phyloP scores from a whole-genome alignment of 805 yeast genomes.

The Ogataea chonburiensis region DNA sequence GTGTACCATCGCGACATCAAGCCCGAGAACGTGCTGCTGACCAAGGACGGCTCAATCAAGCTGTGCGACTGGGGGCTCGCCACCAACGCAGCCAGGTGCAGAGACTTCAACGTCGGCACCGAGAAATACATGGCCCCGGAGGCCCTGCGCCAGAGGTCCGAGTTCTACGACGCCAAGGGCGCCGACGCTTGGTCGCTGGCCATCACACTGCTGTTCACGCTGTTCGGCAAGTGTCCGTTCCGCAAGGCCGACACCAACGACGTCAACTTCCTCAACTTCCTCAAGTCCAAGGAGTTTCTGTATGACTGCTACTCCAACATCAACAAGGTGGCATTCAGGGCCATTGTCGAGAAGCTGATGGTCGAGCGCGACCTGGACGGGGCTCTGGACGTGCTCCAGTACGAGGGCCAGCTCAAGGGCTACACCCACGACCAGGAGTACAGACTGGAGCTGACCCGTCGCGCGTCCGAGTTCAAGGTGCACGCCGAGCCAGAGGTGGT shows the following conservation, averaged over 20 bases:
- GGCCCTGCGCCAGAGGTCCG: constrained; percentile 24
- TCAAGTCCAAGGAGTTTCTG: constrained; percentile 40
- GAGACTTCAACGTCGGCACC: constrained; percentile 49
- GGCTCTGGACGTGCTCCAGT: constrained; percentile 31
- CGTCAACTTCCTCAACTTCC: constrained; percentile 44
- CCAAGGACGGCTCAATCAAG: constrained; percentile 51
- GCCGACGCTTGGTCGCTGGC: constrained; percentile 60
- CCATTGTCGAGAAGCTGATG: constrained; percentile 42
- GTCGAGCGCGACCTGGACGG: constrained; percentile 39
- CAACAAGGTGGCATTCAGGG: constrained; percentile 41
- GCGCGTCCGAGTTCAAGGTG: constrained; percentile 7
- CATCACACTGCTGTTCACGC: constrained; percentile 46
- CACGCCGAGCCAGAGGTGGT: constrained; percentile 8
- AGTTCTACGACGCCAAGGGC: constrained; percentile 40
- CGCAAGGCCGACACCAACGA: constrained; percentile 40
- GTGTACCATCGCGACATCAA: constrained; percentile 71
- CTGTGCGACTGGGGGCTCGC: constrained; percentile 77
- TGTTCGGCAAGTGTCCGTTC: constrained; percentile 55
- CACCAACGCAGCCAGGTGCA: constrained; percentile 34
- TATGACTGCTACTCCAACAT: constrained; percentile 50
- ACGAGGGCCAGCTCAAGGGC: constrained; percentile 36
- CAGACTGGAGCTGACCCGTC: constrained; percentile 25
- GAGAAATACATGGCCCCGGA: constrained; percentile 63
- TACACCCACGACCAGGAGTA: constrained; percentile 48
- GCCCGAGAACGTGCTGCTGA: constrained; percentile 67